Conservation (phyloP, 352 stramenopile species). For the Globisporangium rhizosaccharum region DNA sequence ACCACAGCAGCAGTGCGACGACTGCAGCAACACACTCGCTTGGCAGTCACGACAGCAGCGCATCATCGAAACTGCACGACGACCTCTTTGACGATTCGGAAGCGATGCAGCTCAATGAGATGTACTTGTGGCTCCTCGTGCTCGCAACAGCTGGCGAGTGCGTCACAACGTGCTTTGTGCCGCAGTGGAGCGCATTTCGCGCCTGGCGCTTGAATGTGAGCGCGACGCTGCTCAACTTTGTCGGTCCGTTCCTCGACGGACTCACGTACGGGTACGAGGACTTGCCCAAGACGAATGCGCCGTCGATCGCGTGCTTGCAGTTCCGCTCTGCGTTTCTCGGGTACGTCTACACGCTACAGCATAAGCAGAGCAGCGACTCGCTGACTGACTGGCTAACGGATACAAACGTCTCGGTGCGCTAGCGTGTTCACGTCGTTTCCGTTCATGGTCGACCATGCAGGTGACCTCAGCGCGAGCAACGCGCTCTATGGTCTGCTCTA, state of each 20-base stretch:
- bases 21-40: neutral
- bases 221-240: constrained; percentile 64
- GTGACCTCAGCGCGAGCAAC: constrained; percentile 48
- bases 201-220: constrained; percentile 50
- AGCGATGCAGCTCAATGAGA: constrained; percentile 32
- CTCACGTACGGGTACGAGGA: constrained; percentile 59
- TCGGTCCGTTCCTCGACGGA: constrained; percentile 75
- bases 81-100: constrained; percentile 18
- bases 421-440: constrained; percentile 87
- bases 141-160: constrained; percentile 68
- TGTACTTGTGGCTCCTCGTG: constrained; percentile 67
- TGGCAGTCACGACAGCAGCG: neutral
- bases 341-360: constrained; percentile 19
- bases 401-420: neutral
- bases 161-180: constrained; percentile 74
- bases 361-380: neutral
- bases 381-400: neutral
- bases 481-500: constrained; percentile 50
- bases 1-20: neutral
- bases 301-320: constrained; percentile 44
- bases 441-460: constrained; percentile 84
- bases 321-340: constrained; percentile 77
- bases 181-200: constrained; percentile 30
- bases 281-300: constrained; percentile 17
- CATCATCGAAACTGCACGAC: neutral